Conservation (phyloP, 169 alveolate species). For the Plasmodium vivax region DNA sequence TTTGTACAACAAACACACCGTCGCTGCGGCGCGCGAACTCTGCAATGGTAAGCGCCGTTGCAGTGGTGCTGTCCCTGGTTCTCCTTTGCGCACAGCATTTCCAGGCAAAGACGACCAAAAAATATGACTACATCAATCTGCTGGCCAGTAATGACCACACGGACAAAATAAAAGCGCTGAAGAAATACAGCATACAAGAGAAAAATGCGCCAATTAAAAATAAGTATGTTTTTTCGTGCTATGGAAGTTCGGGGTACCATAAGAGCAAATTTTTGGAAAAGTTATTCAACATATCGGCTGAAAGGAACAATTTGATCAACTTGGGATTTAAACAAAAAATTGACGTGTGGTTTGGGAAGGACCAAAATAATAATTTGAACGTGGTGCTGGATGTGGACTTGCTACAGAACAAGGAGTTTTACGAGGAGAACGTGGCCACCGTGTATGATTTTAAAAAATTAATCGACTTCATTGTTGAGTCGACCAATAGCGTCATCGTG, state of each 20-base stretch:
- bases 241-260: slow-evolving; percentile 43
- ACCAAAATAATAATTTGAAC: slow-evolving; percentile 27
- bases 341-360: slow-evolving; percentile 56
- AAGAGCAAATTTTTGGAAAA: slow-evolving; percentile 31
- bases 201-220: slow-evolving; percentile 1
- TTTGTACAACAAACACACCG: neutral
- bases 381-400: slow-evolving; percentile 37
- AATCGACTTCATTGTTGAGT: slow-evolving; percentile 19
- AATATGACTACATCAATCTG: slow-evolving; percentile 66
- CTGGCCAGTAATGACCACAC: slow-evolving; percentile 23
- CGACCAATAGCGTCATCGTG: slow-evolving; percentile 45
- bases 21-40: neutral
- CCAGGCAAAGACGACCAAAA: slow-evolving; percentile 17
- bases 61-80: neutral
- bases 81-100: slow-evolving; percentile 23
- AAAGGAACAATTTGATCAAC: neutral
- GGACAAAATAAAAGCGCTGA: slow-evolving; percentile 20
- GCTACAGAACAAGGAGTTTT: slow-evolving; percentile 38
- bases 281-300: slow-evolving; percentile 11
- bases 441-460: slow-evolving; percentile 36
- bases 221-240: slow-evolving; percentile 34
- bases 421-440: neutral
- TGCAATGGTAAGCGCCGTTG: slow-evolving; percentile 40
- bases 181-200: slow-evolving; percentile 1
- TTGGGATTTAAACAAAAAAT: slow-evolving; percentile 49